Conservation (phyloP, 371 early-diverging fungal genomes). For the Mortierella sp. region DNA sequence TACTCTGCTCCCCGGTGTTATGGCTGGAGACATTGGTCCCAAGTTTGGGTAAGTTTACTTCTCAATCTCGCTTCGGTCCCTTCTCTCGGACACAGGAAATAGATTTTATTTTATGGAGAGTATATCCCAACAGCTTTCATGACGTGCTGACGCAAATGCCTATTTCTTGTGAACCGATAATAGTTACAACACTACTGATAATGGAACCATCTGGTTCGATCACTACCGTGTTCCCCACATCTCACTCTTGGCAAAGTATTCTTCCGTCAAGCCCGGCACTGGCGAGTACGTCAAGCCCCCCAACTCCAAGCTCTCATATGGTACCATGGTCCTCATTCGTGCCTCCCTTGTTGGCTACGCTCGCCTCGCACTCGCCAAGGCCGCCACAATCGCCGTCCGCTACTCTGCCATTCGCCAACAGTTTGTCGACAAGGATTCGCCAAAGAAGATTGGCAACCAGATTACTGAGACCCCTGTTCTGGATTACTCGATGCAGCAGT, state of each 20-base stretch:
- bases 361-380: slow-evolving; percentile 73
- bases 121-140: too few species aligned
- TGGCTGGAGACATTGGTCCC: slow-evolving; percentile 79
- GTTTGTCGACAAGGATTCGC: slow-evolving; percentile 75
- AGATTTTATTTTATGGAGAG: neutral
- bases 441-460: slow-evolving; percentile 57
- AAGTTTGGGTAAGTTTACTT: slow-evolving; percentile 73
- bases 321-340: slow-evolving; percentile 86
- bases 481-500: slow-evolving; percentile 85
- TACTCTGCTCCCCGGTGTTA: slow-evolving; percentile 69
- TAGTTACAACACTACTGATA: slow-evolving; percentile 85
- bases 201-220: slow-evolving; percentile 86
- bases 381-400: slow-evolving; percentile 83
- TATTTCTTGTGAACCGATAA: neutral
- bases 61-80: neutral
- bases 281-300: slow-evolving; percentile 83
- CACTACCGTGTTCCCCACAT: slow-evolving; percentile 78
- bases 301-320: slow-evolving; percentile 83
- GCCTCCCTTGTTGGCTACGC: slow-evolving; percentile 68
- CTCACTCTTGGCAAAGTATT: slow-evolving; percentile 79
- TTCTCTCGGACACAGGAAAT: too few species aligned
- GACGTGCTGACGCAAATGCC: neutral
- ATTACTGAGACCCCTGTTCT: slow-evolving; percentile 80
- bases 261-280: slow-evolving; percentile 70
- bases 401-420: slow-evolving; percentile 87